Percentiles rank a stretch among this genome's conserved stretches.
phyloP scores from a whole-genome alignment of 2,329 filamentous ascomycete species.

The Diaporthe citrichinensis region DNA sequence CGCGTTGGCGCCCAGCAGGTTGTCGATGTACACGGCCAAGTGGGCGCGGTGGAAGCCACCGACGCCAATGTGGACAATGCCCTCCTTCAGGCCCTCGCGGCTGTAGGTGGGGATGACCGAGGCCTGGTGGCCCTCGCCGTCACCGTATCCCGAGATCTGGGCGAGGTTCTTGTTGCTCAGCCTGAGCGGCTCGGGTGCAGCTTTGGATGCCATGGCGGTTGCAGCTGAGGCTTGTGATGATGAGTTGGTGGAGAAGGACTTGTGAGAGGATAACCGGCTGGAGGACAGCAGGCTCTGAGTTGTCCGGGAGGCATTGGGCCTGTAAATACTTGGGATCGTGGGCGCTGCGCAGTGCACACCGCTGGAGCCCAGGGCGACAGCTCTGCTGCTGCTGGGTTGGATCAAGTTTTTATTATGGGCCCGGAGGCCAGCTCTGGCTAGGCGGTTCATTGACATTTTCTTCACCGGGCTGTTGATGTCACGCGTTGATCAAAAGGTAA shows the following conservation, averaged over 20 bases:
- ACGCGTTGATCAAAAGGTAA: neutral
- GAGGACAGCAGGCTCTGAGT: constrained; percentile 7
- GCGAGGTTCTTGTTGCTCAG: constrained; percentile 56
- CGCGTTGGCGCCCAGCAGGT: constrained; percentile 61
- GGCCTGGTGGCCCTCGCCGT: constrained; percentile 43
- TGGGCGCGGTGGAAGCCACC: constrained; percentile 69
- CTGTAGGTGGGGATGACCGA: constrained; percentile 58
- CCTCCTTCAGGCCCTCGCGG: constrained; percentile 63
- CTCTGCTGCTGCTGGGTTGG: neutral
- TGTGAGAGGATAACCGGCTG: constrained; percentile 2
- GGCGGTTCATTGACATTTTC: constrained; percentile 17
- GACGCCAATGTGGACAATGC: constrained; percentile 68
- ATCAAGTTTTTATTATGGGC: constrained; percentile 35
- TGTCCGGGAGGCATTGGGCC: neutral
- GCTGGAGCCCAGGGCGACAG: constrained; percentile 11
- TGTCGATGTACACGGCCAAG: constrained; percentile 65
- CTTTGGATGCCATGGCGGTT: constrained; percentile 18
- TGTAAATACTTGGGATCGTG: constrained; percentile 15
- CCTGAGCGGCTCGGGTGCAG: constrained; percentile 49
- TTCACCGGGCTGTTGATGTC: constrained; percentile 3
- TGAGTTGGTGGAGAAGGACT: constrained; percentile 19
- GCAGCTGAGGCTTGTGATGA: constrained; percentile 9
- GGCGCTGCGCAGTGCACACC: constrained; percentile 21
- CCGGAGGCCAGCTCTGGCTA: constrained; percentile 29
- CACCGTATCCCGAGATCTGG: constrained; percentile 48